A percentile compares a stretch with the other conserved stretches of the same genome.
Conservation (phyloP, 2,329 filamentous ascomycete genomes). For the Fonsecaea pugnacius region DNA sequence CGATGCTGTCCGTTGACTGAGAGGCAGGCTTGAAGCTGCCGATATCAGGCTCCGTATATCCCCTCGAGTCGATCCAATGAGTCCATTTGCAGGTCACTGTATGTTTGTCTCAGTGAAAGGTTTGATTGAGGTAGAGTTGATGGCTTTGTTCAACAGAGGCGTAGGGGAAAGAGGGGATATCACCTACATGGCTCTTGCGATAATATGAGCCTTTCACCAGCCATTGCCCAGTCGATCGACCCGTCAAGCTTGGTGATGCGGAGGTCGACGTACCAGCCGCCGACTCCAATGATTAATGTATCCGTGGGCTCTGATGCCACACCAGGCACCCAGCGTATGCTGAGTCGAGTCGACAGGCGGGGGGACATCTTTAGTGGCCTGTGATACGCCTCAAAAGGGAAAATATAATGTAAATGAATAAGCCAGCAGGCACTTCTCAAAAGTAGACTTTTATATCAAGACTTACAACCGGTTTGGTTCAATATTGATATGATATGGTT, state of each 20-base stretch:
- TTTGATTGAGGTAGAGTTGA: not conserved
- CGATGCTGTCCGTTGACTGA: slow-evolving; percentile 50
- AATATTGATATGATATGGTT: not conserved
- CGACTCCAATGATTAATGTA: slow-evolving; percentile 50
- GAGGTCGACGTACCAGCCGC: slow-evolving; percentile 51
- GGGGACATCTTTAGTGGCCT: slow-evolving; percentile 15
- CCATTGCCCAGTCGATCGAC: slow-evolving; percentile 51
- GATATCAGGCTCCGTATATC: slow-evolving; percentile 27
- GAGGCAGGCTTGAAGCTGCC: slow-evolving; percentile 40
- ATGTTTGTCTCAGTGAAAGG: not conserved
- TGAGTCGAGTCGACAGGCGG: slow-evolving; percentile 47
- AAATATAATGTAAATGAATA: no score
- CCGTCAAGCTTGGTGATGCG: slow-evolving; percentile 45
- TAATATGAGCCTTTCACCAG: slow-evolving; percentile 47
- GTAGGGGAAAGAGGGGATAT: not conserved
- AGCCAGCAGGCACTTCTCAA: no score
- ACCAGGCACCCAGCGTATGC: slow-evolving; percentile 50
- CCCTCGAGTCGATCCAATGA: slow-evolving; percentile 30
- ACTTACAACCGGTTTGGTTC: not conserved
- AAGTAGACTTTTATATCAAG: not conserved
- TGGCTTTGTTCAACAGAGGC: no score
- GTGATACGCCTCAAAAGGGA: not conserved
- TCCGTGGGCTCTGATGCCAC: slow-evolving; percentile 50
- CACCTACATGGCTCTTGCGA: slow-evolving; percentile 44
- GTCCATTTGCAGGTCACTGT: slow-evolving; percentile 29